Evolutionary conservation across 805 yeast genomes (phyloP).

Genomic region (Sungouiella thailandica): DNA sequence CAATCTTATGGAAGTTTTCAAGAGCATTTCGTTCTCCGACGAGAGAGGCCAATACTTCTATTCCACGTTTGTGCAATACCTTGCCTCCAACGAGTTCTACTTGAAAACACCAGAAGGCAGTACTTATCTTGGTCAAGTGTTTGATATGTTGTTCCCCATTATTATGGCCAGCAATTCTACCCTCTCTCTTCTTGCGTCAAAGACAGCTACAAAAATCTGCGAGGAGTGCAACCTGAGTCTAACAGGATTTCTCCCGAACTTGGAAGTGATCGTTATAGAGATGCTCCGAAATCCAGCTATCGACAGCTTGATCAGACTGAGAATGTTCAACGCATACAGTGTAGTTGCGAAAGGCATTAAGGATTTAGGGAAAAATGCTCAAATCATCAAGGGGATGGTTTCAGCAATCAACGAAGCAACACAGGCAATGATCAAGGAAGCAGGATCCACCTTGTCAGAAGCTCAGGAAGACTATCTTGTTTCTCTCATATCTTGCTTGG

Average conservation of each 20-base stretch:
- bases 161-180: conserved; percentile 39
- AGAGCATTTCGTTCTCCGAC: conserved; percentile 6
- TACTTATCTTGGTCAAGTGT: conserved; percentile 43
- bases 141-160: conserved; percentile 49
- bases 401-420: conserved; percentile 14
- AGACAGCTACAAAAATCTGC: conserved; percentile 56
- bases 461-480: conserved; percentile 41
- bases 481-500: conserved; percentile 58
- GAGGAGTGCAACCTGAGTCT: conserved; percentile 46
- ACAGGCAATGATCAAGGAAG: conserved; percentile 5
- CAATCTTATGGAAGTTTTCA: conserved; percentile 18
- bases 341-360: conserved; percentile 54
- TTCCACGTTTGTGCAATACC: conserved; percentile 21
- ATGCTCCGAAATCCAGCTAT: conserved; percentile 39
- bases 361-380: conserved; percentile 35
- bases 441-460: conserved; percentile 13
- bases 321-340: conserved; percentile 58
- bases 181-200: conserved; percentile 34
- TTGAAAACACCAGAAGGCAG: conserved; percentile 45
- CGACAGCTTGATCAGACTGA: conserved; percentile 48
- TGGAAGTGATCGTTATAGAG: conserved; percentile 43
- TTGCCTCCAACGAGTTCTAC: conserved; percentile 58
- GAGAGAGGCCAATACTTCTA: conserved; percentile 5
- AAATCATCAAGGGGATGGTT: conserved; percentile 17
- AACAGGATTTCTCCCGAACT: conserved; percentile 38